phyloP scores from a whole-genome alignment of 495 filamentous ascomycete species.

The Penicillium macrosclerotiorum region DNA sequence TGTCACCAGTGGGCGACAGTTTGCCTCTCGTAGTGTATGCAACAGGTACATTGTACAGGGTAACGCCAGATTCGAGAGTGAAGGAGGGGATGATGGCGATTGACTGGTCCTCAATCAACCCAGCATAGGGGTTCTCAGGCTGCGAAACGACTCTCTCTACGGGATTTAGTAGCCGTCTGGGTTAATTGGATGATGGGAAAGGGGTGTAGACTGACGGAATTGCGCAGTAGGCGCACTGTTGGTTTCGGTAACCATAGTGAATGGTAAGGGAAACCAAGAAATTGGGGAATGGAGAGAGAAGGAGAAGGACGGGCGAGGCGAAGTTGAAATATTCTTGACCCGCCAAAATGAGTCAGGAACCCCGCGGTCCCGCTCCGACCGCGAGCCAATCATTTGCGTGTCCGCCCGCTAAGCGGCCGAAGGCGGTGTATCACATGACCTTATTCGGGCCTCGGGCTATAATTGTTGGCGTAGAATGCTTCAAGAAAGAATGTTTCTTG shows the following conservation, averaged over 20 bases:
- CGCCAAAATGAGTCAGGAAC: conserved; percentile 17
- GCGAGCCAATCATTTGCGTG: not conserved
- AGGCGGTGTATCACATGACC: conserved; percentile 1
- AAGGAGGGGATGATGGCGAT: conserved; percentile 84
- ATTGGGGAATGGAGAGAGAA: conserved; percentile 4
- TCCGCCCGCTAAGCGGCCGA: not conserved
- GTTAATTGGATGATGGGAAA: conserved; percentile 7
- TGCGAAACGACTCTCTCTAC: conserved; percentile 65
- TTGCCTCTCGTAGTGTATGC: conserved; percentile 86
- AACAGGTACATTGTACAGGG: conserved; percentile 82
- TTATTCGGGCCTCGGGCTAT: no score
- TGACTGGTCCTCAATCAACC: conserved; percentile 80
- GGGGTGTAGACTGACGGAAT: conserved; percentile 46
- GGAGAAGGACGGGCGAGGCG: not conserved
- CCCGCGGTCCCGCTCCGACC: conserved; percentile 4
- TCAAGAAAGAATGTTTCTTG: no score
- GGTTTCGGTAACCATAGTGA: conserved; percentile 31
- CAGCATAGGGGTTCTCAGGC: conserved; percentile 88
- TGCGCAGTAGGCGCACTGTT: conserved; percentile 17
- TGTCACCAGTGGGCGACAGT: conserved; percentile 73
- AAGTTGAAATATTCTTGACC: conserved; percentile 9
- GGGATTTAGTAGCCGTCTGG: conserved; percentile 57
- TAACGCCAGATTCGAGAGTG: conserved; percentile 90
- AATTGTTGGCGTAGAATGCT: no score
- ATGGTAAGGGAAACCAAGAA: not conserved